These are phyloP conservation scores for Magnaporthiopsis rhizophila DNA, from an alignment of 2,329 filamentous ascomycete genomes.

Conservation along the genomic window DNA sequence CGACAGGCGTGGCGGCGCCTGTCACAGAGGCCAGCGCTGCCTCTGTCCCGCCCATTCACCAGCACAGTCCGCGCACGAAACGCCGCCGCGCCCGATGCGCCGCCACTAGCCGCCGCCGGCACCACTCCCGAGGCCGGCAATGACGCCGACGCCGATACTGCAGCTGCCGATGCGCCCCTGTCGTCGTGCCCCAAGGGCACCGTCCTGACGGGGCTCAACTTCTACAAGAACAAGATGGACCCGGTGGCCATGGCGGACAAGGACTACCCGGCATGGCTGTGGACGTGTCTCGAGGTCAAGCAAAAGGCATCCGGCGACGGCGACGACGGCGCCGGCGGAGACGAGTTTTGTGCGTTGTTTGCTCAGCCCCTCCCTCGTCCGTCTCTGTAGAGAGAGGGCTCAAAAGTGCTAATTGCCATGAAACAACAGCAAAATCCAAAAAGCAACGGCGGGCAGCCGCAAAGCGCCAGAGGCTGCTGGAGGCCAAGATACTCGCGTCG, in stretches of 20 bases:
- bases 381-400: background rate
- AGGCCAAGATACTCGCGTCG: slow-evolving; percentile 53
- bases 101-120: slow-evolving; percentile 11
- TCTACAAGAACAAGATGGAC: slow-evolving; percentile 63
- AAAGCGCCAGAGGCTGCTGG: slow-evolving; percentile 49
- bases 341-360: slow-evolving; percentile 66
- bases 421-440: slow-evolving; percentile 65
- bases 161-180: slow-evolving; percentile 16
- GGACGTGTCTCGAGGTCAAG: slow-evolving; percentile 59
- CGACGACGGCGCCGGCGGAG: slow-evolving; percentile 51
- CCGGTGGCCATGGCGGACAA: slow-evolving; percentile 66
- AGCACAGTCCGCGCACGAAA: slow-evolving; percentile 25
- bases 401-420: background rate
- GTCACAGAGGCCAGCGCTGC: slow-evolving; percentile 17
- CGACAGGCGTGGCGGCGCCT: slow-evolving; percentile 31
- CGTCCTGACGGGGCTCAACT: slow-evolving; percentile 66
- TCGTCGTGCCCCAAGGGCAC: slow-evolving; percentile 61
- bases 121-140: slow-evolving; percentile 16
- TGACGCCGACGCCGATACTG: slow-evolving; percentile 3
- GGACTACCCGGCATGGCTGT: slow-evolving; percentile 76
- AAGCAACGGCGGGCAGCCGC: slow-evolving; percentile 68
- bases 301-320: slow-evolving; percentile 39
- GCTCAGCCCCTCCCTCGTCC: too few species aligned
- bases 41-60: slow-evolving; percentile 31
- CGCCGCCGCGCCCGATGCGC: slow-evolving; percentile 14